Base-by-base conservation (phyloP, 345 rosid species). In the Reutealis trisperma region DNA sequence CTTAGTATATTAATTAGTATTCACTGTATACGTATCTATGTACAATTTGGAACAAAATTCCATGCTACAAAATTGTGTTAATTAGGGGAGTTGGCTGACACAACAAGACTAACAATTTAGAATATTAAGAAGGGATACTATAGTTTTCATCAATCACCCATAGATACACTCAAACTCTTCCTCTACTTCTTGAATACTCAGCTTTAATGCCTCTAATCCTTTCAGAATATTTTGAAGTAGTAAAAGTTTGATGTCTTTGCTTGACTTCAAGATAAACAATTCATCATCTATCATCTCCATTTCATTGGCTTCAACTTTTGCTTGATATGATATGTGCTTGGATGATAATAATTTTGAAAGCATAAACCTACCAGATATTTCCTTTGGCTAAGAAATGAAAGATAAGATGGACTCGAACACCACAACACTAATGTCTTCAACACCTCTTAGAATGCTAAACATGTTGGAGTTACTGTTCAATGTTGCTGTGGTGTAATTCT, bases 331-430 rank as follows among this genome's bases (percentile, higher is more conserved):
- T 34, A 67, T 34, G 0, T 21, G n/a, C 49, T 75, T 83, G 30
- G 79, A 71, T 58, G 70, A 64, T 27, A 74, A 22, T 10, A 83
- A 25, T 34, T 77, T 80, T 8, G 77, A 71, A 57, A 80, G 54
- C 42, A 75, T 25, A 4, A 25, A 51, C n/a, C 63, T 3, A 49
- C 66, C 77, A 30, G 77, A 71, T 51, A 63, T 80, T 55, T 63
- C 57, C 24, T 34, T 42, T 67, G 73, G 73, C 49, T 13, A 18
- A 77, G 54, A 66, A 70, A 83, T 65, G 69, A 55, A 24, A 67
- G 67, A 63, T 21, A 68, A 57, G 2, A 80, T 24, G 64, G 78
- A 78, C 34, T 78, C 67, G 30, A 84, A 80, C 18, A 67, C 18
- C 51, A 62, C 8, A 34, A 59, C 8, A 14, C 83, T 58, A 18